Evolutionary conservation across 2,329 filamentous ascomycete genomes (phyloP).

Genomic region (Ilyonectria robusta): DNA sequence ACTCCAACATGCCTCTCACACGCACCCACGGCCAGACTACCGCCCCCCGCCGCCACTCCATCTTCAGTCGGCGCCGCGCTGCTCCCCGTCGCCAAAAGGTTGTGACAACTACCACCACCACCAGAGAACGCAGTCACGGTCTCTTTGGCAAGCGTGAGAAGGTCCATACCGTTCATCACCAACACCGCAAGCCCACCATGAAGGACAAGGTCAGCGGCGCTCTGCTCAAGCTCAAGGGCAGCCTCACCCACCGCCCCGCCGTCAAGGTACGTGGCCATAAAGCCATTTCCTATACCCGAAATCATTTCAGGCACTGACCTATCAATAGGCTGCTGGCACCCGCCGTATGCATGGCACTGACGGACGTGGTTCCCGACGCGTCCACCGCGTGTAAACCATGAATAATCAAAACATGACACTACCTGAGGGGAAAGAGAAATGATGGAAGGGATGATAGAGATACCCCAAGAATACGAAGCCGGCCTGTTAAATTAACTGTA

Average conservation of each 20-base stretch:
- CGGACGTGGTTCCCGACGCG: constrained; percentile 69
- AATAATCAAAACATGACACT: not conserved
- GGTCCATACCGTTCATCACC: constrained; percentile 66
- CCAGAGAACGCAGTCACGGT: constrained; percentile 59
- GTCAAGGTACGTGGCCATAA: constrained; percentile 71
- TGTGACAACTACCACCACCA: constrained; percentile 56
- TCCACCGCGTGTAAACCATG: constrained; percentile 36
- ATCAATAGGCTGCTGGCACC: constrained; percentile 76
- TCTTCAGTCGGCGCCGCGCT: constrained; percentile 43
- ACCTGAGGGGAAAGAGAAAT: not conserved
- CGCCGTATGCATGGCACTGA: constrained; percentile 82
- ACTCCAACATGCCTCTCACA: constrained; percentile 52
- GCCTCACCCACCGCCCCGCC: constrained; percentile 76
- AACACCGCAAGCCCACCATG: constrained; percentile 76
- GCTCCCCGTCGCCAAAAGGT: constrained; percentile 46
- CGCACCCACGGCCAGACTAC: constrained; percentile 43
- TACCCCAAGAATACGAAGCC: constrained; percentile 12
- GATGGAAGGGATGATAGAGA: constrained; percentile 21
- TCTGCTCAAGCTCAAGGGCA: constrained; percentile 80
- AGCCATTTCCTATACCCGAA: no score
- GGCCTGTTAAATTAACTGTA: constrained; percentile 32
- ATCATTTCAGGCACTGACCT: constrained; percentile 23
- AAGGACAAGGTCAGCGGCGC: constrained; percentile 86
- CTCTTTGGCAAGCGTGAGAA: constrained; percentile 56
- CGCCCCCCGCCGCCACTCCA: constrained; percentile 44